phyloP scores from a whole-genome alignment of 2,329 filamentous ascomycete genomes.

The Berkeleyomyces rouxiae region DNA sequence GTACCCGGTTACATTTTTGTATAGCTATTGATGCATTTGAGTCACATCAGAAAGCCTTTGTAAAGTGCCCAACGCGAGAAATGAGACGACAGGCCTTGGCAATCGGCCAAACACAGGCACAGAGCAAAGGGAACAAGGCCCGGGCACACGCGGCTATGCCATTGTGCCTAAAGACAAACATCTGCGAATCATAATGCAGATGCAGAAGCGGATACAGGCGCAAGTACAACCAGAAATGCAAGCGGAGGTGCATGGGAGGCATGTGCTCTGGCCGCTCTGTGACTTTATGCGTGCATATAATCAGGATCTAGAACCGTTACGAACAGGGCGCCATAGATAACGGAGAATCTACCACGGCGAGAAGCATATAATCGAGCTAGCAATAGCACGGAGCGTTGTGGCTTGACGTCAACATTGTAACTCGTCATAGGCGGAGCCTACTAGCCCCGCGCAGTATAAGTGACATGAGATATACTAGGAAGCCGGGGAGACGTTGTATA shows the following conservation, averaged over 20 bases:
- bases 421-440: background rate
- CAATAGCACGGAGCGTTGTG: background rate
- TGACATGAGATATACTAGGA: background rate
- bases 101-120: background rate
- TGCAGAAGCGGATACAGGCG: background rate
- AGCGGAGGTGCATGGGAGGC: background rate
- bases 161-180: conserved; percentile 1
- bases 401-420: background rate
- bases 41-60: too few species aligned
- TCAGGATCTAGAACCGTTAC: background rate
- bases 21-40: background rate
- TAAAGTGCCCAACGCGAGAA: background rate
- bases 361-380: background rate
- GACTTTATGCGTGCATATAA: background rate
- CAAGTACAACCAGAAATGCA: background rate
- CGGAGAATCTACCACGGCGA: background rate
- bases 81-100: background rate
- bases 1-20: background rate
- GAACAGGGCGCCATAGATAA: background rate
- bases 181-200: conserved; percentile 3
- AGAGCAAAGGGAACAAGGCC: background rate
- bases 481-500: background rate
- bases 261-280: background rate
- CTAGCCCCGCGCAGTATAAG: background rate
- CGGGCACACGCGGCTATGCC: background rate